Conservation (phyloP, 768 basidiomycete genomes). For the Hortiboletus flavorubellus region DNA sequence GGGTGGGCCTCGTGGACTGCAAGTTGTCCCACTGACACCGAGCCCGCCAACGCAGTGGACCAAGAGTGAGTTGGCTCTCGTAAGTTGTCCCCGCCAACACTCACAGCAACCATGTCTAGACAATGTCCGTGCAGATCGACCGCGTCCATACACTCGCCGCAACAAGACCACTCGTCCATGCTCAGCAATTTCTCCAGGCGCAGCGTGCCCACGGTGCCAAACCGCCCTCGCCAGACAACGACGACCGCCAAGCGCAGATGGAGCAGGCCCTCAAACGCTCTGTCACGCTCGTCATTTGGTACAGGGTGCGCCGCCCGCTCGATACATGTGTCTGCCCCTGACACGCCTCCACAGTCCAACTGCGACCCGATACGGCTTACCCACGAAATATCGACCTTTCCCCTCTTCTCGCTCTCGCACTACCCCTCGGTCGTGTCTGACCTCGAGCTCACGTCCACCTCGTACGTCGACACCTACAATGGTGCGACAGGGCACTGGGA, state of each 20-base stretch:
- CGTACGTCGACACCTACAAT: conserved; percentile 63
- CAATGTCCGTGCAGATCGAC: conserved; percentile 29
- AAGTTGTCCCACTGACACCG: conserved; percentile 13
- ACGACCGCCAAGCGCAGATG: conserved; percentile 31
- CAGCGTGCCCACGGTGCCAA: conserved; percentile 6
- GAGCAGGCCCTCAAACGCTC: conserved; percentile 46
- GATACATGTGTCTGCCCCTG: background rate
- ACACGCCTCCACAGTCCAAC: conserved; percentile 37
- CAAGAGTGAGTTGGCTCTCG: conserved; percentile 3
- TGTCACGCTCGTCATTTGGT: conserved; percentile 68
- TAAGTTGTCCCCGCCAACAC: background rate
- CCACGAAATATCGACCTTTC: conserved; percentile 59
- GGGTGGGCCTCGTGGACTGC: conserved; percentile 17
- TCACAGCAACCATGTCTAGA: conserved; percentile 1
- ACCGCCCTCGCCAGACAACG: conserved; percentile 10
- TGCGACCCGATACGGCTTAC: conserved; percentile 56
- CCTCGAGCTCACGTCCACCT: conserved; percentile 47
- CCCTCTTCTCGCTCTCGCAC: conserved; percentile 57
- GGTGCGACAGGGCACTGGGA: conserved; percentile 58
- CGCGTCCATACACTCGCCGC: conserved; percentile 23
- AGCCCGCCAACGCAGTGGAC: conserved; percentile 14
- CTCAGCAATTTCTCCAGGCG: conserved; percentile 11
- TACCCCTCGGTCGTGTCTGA: conserved; percentile 51
- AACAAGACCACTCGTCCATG: conserved; percentile 6
- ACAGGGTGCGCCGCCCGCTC: conserved; percentile 43